Base-by-base conservation (phyloP, 306 rosid genomes). In the Castanea crenata region DNA sequence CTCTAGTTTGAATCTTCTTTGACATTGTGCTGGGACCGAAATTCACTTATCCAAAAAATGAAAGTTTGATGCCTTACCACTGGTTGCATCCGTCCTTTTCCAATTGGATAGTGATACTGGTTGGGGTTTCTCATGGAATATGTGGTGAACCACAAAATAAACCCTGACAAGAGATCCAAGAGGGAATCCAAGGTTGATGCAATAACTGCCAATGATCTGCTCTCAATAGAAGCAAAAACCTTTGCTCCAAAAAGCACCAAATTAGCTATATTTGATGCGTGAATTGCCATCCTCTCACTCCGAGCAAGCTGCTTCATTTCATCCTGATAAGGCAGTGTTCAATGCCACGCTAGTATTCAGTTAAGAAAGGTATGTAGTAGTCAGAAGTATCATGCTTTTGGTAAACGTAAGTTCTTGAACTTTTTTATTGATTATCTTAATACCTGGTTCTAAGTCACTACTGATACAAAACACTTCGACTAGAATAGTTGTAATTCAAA, bases 41-140 rank as follows among this genome's bases (percentile, higher is more conserved):
- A 49, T 49, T 13, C 54, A 49, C 54, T 49, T 15, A 49, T 49
- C 54, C 54, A 49, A 49, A 12, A 49, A 49, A 49, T 49, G 58
- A 7, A 73, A 73, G 44, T 25, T 55, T 23, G 10, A n/a, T 11
- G 61, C 8, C 81, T 81, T 88, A 91, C 98, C 94, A 93, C 84
- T 64, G 98, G 94, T 61, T 93, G 96, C 97, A 93, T 91, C 62
- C 92, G 96, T 51, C 86, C 88, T 92, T 93, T 93, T 82, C 97
- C 97, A 65, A 93, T 93, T 73, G 97, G 97, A 74, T 93, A 93
- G 82, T 80, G 83, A 80, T 21, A 91, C 8, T 77, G 91, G 83
- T 93, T 93, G 1, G 96, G 91, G 15, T 27, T 87, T 85, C 59
- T 89, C 97, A 93, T 93, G 79, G 94, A 85, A 79, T 87, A 0